Percentiles rank a stretch among this genome's conserved stretches.
phyloP scores from a whole-genome alignment of 2,329 filamentous ascomycete species.

The Microdochium bolleyi region DNA sequence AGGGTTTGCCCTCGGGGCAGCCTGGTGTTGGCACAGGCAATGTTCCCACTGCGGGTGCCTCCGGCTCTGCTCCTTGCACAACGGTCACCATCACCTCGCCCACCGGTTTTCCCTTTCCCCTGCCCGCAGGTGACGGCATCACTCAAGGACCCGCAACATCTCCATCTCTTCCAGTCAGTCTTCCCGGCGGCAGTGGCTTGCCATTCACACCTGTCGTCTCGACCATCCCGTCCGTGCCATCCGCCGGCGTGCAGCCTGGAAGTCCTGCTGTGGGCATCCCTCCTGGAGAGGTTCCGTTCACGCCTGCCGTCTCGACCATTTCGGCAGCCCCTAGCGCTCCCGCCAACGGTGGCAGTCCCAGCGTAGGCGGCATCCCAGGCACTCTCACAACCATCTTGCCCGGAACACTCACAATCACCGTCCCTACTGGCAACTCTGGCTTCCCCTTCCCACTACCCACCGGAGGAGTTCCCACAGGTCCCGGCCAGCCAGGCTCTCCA shows the following conservation, averaged over 20 bases:
- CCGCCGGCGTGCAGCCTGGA: neutral
- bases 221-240: neutral
- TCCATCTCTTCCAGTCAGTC: neutral
- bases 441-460: neutral
- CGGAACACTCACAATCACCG: conserved; percentile 1
- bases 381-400: neutral
- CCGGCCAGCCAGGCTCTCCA: neutral
- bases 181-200: neutral
- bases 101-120: neutral
- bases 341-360: neutral
- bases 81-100: neutral
- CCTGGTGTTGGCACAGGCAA: neutral
- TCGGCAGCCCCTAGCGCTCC: neutral
- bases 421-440: conserved; percentile 2
- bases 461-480: neutral
- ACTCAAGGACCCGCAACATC: neutral
- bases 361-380: conserved; percentile 1
- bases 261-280: neutral
- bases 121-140: neutral
- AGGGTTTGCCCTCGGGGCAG: neutral
- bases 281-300: conserved; percentile 1
- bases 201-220: neutral
- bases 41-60: neutral
- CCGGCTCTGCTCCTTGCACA: neutral
- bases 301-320: neutral